Evolutionary conservation across 257 asterid species (phyloP), one percentile per base, ranked within the genome.

Genomic region (Solanum medicagineum): DNA sequence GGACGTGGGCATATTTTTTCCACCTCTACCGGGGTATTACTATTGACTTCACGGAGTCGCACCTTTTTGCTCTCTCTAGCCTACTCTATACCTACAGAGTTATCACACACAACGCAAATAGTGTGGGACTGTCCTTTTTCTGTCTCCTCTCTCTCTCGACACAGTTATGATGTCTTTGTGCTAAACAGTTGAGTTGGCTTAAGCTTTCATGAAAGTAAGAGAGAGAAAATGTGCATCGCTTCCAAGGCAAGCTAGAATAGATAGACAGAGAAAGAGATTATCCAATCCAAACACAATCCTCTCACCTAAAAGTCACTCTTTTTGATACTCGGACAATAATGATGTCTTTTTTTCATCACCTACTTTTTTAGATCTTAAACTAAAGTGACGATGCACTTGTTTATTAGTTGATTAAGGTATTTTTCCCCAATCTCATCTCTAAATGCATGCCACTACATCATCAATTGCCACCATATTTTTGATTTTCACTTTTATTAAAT

Each of bases 231-330:
- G 86, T 85, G 93, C 95, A 87, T 91, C 93, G 86, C 97, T 94
- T 94, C 91, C 91, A 90, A 92, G 91, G 90, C 91, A 92, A 92
- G 94, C 91, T 62, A 60, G 24, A 45, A 15, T 63, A 29, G 87
- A 89, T 87, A 55, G 85, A 86, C 62, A 53, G 59, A 63, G 85
- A 87, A 22, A 71, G 68, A 74, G 10, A 82, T 45, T 82, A 44
- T 82, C 85, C 63, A 82, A 82, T 60, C 77, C 81, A 14, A 22
- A 74, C 40, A 74, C 81, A 74, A 51, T 74, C 44, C 36, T 24
- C 81, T 75, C 82, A 75, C 82, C 81, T 74, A 60, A 83, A 63
- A 66, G 56, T n/a, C 81, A 59, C 44, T 81, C 85, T 82, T 86
- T 40, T 26, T 82, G 56, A 82, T 62, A 29, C 17, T 20, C 60